phyloP scores from a whole-genome alignment of 345 rosid species.

The Populus deltoides region DNA sequence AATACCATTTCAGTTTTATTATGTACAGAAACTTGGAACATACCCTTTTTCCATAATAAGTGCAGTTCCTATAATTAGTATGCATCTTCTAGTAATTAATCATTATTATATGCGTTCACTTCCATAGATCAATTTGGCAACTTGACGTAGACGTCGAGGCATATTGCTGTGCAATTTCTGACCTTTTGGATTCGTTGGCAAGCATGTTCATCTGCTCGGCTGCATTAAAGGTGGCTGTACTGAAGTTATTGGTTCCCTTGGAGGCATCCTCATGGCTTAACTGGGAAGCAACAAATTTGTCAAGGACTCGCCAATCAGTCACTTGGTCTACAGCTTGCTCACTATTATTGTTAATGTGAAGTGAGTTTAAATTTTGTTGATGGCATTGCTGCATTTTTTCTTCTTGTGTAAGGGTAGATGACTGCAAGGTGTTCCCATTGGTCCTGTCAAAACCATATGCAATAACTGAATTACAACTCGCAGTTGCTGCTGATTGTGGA shows the following conservation, averaged over 20 bases:
- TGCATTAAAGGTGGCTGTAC: conserved; percentile 36
- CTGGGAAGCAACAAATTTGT: conserved; percentile 96
- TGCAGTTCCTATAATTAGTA: conserved; percentile 52
- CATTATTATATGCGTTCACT: conserved; percentile 42
- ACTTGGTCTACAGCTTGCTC: conserved; percentile 74
- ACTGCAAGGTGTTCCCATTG: conserved; percentile 56
- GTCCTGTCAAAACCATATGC: conserved; percentile 42
- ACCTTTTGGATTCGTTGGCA: conserved; percentile 45
- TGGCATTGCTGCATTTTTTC: conserved; percentile 43
- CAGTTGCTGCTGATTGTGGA: conserved; percentile 45
- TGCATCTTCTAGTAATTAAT: conserved; percentile 16
- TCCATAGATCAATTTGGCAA: conserved; percentile 88
- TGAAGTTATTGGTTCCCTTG: conserved; percentile 31
- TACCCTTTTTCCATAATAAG: conserved; percentile 16
- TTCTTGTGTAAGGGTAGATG: conserved; percentile 53
- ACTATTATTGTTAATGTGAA: conserved; percentile 24
- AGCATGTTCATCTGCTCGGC: conserved; percentile 37
- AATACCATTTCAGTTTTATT: conserved; percentile 49
- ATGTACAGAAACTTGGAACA: conserved; percentile 54
- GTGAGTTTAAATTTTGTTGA: conserved; percentile 53
- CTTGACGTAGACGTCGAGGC: conserved; percentile 63
- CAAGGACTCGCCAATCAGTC: conserved; percentile 93
- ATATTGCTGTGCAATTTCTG: conserved; percentile 53
- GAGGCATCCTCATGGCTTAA: conserved; percentile 74
- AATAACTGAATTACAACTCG: conserved; percentile 44